These are phyloP conservation scores for Agaricus bisporus DNA, from an alignment of 768 basidiomycete genomes.

Conservation along the genomic window DNA sequence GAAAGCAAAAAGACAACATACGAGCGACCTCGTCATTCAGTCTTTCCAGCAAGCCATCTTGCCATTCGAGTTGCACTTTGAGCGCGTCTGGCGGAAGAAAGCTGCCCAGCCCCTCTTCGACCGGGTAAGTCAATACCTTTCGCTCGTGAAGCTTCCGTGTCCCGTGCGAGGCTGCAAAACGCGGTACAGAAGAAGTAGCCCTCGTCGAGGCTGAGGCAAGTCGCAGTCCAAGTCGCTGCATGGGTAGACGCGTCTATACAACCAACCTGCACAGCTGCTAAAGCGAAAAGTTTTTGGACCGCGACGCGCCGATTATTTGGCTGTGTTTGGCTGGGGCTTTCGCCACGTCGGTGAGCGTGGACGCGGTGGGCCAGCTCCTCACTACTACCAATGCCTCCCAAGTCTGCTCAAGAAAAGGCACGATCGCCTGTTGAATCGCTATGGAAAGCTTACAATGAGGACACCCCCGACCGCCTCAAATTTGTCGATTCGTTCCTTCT, in stretches of 20 bases:
- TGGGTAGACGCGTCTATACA: slow-evolving; percentile 6
- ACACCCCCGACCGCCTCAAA: slow-evolving; percentile 82
- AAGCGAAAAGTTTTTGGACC: slow-evolving; percentile 11
- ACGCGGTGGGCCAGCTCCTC: slow-evolving; percentile 9
- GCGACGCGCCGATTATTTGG: slow-evolving; percentile 19
- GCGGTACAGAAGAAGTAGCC: slow-evolving; percentile 12
- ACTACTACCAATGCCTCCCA: slow-evolving; percentile 27
- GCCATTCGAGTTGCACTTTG: slow-evolving; percentile 73
- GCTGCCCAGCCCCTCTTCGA: slow-evolving; percentile 67
- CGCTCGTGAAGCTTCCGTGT: slow-evolving; percentile 44
- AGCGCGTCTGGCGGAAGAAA: slow-evolving; percentile 76
- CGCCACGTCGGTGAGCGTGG: slow-evolving; percentile 36
- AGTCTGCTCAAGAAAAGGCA: slow-evolving; percentile 22
- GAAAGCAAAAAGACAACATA: slow-evolving; percentile 24
- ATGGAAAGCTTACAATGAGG: slow-evolving; percentile 70
- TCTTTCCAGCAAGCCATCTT: slow-evolving; percentile 73
- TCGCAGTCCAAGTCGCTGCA: slow-evolving; percentile 22
- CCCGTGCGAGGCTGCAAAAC: slow-evolving; percentile 19
- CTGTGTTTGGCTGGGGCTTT: slow-evolving; percentile 23
- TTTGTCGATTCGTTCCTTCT: slow-evolving; percentile 90
- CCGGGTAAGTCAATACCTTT: slow-evolving; percentile 53
- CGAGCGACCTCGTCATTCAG: slow-evolving; percentile 72
- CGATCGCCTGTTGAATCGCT: slow-evolving; percentile 42
- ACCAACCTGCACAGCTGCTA: not conserved
- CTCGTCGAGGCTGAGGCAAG: slow-evolving; percentile 23